Percentiles rank a stretch among this genome's conserved stretches.
Evolutionary conservation across 139 green algal genomes (phyloP).

Genomic region (Zygnema circumcarinatum): DNA sequence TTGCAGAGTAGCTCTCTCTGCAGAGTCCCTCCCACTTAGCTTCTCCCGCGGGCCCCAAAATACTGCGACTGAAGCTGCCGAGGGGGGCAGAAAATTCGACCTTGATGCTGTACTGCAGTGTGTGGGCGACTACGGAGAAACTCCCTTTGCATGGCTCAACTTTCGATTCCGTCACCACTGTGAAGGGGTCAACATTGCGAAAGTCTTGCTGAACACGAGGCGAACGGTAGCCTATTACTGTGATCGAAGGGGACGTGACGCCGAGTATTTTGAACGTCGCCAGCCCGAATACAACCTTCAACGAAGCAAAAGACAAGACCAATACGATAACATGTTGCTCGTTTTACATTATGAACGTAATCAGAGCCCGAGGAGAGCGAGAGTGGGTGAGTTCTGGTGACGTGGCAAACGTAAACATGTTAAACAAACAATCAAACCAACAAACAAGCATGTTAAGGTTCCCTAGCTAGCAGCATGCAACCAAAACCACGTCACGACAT

Average conservation of each 20-base stretch:
- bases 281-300: constrained; percentile 1
- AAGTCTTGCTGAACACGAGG: background rate
- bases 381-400: too few relatives aligned
- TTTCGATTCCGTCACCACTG: background rate
- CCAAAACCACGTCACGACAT: too few relatives aligned
- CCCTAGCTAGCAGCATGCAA: too few relatives aligned
- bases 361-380: background rate
- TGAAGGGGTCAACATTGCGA: background rate
- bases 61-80: background rate
- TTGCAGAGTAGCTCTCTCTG: background rate
- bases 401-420: too few relatives aligned
- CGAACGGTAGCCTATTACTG: background rate
- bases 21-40: background rate
- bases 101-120: background rate
- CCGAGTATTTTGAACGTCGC: background rate
- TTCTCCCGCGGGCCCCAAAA: constrained; percentile 8
- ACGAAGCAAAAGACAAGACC: background rate
- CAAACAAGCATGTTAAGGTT: too few relatives aligned
- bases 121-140: background rate
- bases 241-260: background rate
- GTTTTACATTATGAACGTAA: background rate
- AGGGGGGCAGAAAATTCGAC: background rate
- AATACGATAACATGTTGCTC: background rate
- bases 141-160: background rate
- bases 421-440: too few relatives aligned